Evolutionary conservation across 2,329 filamentous ascomycete species (phyloP).

Genomic region (Venturia aucupariae): DNA sequence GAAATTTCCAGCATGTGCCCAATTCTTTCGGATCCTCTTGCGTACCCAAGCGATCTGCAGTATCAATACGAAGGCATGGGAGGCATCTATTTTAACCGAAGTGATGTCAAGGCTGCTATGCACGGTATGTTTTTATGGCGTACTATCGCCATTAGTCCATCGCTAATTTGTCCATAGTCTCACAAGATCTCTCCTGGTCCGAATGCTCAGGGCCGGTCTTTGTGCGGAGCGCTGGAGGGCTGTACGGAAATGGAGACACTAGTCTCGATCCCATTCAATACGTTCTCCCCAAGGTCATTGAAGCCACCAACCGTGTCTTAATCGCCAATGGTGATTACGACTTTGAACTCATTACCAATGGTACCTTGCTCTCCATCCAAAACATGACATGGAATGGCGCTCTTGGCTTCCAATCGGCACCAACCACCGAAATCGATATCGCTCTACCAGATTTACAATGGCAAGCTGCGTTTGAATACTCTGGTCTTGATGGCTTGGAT

Average conservation of each 20-base stretch:
- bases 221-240: conserved; percentile 15
- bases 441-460: conserved; percentile 17
- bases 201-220: conserved; percentile 18
- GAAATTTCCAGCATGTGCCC: conserved; percentile 15
- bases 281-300: conserved; percentile 17
- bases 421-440: conserved; percentile 15
- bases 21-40: conserved; percentile 16
- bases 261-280: conserved; percentile 18
- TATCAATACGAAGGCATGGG: conserved; percentile 17
- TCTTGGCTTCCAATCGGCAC: conserved; percentile 17
- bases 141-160: too few species aligned
- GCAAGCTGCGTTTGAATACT: conserved; percentile 13
- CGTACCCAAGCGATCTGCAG: conserved; percentile 18
- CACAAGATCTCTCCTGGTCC: conserved; percentile 17
- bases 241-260: conserved; percentile 17
- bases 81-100: conserved; percentile 59
- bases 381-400: conserved; percentile 20
- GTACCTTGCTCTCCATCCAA: conserved; percentile 15
- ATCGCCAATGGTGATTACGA: conserved; percentile 17
- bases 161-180: conserved; percentile 2
- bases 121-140: conserved; percentile 38
- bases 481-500: conserved; percentile 14
- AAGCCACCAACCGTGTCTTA: conserved; percentile 16
- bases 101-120: conserved; percentile 59
- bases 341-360: conserved; percentile 15